phyloP scores from a whole-genome alignment of 345 rosid species.

The Euphorbia tirucalli region DNA sequence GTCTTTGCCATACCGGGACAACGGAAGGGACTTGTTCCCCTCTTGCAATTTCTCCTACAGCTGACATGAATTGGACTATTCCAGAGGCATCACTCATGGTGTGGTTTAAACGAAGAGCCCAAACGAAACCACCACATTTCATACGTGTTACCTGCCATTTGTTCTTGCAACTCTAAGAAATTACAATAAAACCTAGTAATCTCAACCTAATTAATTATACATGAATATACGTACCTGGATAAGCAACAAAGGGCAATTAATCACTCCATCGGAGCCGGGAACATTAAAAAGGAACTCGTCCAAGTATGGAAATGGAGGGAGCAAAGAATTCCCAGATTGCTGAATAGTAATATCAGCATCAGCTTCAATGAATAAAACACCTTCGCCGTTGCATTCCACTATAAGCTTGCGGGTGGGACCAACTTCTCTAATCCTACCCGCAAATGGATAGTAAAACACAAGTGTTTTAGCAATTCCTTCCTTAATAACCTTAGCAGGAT shows the following conservation, averaged over 20 bases:
- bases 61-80: constrained; percentile 11
- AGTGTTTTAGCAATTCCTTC: constrained; percentile 18
- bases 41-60: constrained; percentile 17
- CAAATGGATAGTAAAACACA: constrained; percentile 25
- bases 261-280: constrained; percentile 21
- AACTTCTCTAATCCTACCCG: constrained; percentile 24
- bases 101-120: constrained; percentile 20
- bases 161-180: too few relatives aligned
- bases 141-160: constrained; percentile 19
- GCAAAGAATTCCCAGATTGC: constrained; percentile 14
- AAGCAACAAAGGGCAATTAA: constrained; percentile 23
- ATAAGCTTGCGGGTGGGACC: constrained; percentile 18
- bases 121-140: constrained; percentile 21
- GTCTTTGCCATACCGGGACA: constrained; percentile 24
- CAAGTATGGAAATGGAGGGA: constrained; percentile 18
- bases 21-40: constrained; percentile 9
- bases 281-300: constrained; percentile 26
- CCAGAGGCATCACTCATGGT: constrained; percentile 21
- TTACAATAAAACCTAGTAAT: neutral
- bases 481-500: constrained; percentile 16
- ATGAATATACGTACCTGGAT: constrained; percentile 17
- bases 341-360: constrained; percentile 18
- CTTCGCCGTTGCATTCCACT: constrained; percentile 26
- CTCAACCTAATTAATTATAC: neutral
- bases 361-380: constrained; percentile 24